These are phyloP conservation scores for Fusarium sororula DNA, from an alignment of 2,329 filamentous ascomycete species.

Conservation along the genomic window DNA sequence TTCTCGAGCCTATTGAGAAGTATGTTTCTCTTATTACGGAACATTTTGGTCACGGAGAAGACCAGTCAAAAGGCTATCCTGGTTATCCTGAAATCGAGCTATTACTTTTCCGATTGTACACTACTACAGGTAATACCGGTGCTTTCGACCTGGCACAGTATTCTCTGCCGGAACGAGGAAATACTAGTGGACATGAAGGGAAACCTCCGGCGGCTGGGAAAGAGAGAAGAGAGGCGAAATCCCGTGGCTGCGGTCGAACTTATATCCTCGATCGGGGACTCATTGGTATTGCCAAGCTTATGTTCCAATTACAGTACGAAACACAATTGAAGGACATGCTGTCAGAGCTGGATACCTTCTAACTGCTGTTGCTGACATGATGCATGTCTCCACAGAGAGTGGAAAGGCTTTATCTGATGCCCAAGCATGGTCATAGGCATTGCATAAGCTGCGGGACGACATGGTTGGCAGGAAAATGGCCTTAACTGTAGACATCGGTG, in stretches of 20 bases:
- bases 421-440: conserved; percentile 46
- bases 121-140: conserved; percentile 46
- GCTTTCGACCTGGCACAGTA: conserved; percentile 61
- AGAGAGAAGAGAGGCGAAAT: conserved; percentile 59
- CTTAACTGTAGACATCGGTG: conserved; percentile 68
- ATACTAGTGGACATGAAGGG: conserved; percentile 57
- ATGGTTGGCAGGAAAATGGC: conserved; percentile 68
- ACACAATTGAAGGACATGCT: conserved; percentile 60
- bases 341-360: conserved; percentile 70
- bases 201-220: conserved; percentile 64
- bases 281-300: conserved; percentile 67
- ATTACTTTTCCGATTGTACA: conserved; percentile 51
- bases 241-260: conserved; percentile 56
- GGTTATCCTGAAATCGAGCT: conserved; percentile 61
- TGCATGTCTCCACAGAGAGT: conserved; percentile 35
- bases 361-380: conserved; percentile 64
- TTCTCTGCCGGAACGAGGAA: conserved; percentile 68
- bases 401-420: conserved; percentile 33
- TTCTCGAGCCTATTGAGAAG: conserved; percentile 49
- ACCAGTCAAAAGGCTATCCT: conserved; percentile 66
- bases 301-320: conserved; percentile 57
- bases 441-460: conserved; percentile 63
- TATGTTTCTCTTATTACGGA: conserved; percentile 58
- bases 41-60: conserved; percentile 60
- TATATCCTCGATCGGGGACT: conserved; percentile 53